Base-by-base conservation (phyloP, 345 rosid genomes). In the Schrenkiella parvula region DNA sequence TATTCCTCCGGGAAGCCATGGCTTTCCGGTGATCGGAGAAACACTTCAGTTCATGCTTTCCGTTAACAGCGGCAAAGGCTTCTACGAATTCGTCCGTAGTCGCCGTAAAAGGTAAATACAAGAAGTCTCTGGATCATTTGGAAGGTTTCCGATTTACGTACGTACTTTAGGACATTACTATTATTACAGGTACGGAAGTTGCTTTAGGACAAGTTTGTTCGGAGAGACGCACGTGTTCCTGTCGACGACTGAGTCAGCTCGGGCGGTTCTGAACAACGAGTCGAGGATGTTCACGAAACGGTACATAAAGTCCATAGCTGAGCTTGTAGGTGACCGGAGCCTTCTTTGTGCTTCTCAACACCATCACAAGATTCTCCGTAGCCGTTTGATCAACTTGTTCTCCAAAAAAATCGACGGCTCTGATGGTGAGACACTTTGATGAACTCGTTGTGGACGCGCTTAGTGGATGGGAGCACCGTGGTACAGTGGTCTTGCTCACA, bases 31-130 rank as follows among this genome's bases (percentile, higher is more conserved):
- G 37, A 80, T 90, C 15, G 98, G 98, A 29, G 98, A 90, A 66
- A 92, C 98, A 46, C 18, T 88, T n/a, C 91, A 84, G 51, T 90
- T 90, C 70, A 80, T 85, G 87, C 86, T 88, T 8, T 92, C 93
- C 57, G 80, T 70, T 19, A 77, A 74, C 4, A 80, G 93, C 25
- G 73, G 79, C 65, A 76, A 78, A 63, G 95, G 95, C 22, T 83
- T 87, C 74, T 88, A 87, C 50, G 82, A 86, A 10, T 92, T 92
- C 44, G 87, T 90, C 8, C 84, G 77, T 47, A 64, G 57, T 64
- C 98, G 93, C 37, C 80, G 82, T 57, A 73, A 69, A 50, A 86
- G 84, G 96, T 89, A 59, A 62, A 68, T 18, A 51, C 1, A 29
- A 26, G 8, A 31, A 26, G 13, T 44, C 48, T 52, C 42, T 58